Percentiles rank a stretch among this genome's conserved stretches.
Conservation (phyloP, 75 land plant genomes). For the Cunninghamia lanceolata region DNA sequence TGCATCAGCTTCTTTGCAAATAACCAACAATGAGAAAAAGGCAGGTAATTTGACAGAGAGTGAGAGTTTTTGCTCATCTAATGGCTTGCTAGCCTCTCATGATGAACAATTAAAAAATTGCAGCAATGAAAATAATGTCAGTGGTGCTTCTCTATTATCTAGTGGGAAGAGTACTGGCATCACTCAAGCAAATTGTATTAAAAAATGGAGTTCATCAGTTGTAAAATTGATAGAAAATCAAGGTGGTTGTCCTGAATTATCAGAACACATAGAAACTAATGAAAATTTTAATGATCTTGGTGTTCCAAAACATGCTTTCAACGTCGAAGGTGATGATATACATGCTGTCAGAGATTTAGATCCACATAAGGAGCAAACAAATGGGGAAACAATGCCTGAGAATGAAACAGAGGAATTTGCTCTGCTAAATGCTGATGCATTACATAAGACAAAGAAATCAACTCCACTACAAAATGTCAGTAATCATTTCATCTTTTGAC, state of each 20-base stretch:
- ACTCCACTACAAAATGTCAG: not conserved
- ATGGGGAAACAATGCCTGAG: not conserved
- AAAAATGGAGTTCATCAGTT: not conserved
- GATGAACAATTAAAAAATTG: not conserved
- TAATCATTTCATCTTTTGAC: not conserved
- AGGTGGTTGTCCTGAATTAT: not conserved
- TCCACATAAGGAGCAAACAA: not conserved
- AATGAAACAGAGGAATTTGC: not conserved
- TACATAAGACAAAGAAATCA: not conserved
- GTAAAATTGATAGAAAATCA: not conserved
- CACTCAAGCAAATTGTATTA: not conserved
- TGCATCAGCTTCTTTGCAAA: not conserved
- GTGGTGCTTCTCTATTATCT: not conserved
- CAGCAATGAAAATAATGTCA: not conserved
- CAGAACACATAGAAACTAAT: not conserved
- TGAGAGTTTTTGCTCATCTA: conserved; percentile 2
- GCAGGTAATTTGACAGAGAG: not conserved
- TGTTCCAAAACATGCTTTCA: not conserved
- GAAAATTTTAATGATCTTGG: not conserved
- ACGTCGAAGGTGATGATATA: not conserved
- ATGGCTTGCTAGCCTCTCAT: not conserved
- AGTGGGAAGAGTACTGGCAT: not conserved
- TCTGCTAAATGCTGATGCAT: not conserved
- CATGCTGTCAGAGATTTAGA: not conserved
- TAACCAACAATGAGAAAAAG: conserved; percentile 5